phyloP scores from a whole-genome alignment of 2,329 filamentous ascomycete genomes.

The Calycina herbarum region DNA sequence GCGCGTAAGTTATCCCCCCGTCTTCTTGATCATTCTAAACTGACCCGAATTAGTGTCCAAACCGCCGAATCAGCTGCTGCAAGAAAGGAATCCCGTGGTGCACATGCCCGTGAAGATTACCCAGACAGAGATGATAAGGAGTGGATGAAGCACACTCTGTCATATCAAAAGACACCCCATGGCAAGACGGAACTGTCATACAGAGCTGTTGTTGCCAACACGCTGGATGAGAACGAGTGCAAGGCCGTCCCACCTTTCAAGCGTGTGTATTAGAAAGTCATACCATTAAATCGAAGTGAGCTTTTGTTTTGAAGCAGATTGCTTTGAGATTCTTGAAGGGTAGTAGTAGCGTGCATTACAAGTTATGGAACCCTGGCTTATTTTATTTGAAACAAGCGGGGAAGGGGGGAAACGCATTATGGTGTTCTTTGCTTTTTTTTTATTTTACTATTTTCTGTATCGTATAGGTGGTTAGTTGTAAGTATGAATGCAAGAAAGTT shows the following conservation, averaged over 20 bases:
- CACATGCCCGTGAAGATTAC: constrained; percentile 95
- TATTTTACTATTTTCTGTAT: background rate
- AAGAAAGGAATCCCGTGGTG: constrained; percentile 95
- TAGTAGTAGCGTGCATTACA: background rate
- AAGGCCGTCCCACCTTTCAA: constrained; percentile 96
- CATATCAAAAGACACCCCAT: constrained; percentile 92
- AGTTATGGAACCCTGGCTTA: background rate
- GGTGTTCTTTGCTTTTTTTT: background rate
- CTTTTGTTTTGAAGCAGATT: background rate
- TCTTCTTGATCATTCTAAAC: constrained; percentile 9
- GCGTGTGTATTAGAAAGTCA: constrained; percentile 71
- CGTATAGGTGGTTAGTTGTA: too few species aligned
- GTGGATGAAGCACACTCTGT: constrained; percentile 99
- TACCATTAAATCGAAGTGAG: background rate
- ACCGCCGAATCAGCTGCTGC: constrained; percentile 88
- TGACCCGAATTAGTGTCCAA: constrained; percentile 62
- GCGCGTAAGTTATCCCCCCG: constrained; percentile 67
- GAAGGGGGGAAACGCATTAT: background rate
- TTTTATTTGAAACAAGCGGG: background rate
- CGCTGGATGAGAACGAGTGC: constrained; percentile 94
- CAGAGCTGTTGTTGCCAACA: constrained; percentile 77
- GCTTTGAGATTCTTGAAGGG: background rate
- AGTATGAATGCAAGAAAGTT: too few species aligned
- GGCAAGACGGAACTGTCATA: constrained; percentile 84
- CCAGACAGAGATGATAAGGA: constrained; percentile 92